Percentiles rank a stretch among this genome's conserved stretches.
These are phyloP conservation scores for Phytopythium chamaehyphon DNA, from an alignment of 352 stramenopile species.

Conservation along the genomic window DNA sequence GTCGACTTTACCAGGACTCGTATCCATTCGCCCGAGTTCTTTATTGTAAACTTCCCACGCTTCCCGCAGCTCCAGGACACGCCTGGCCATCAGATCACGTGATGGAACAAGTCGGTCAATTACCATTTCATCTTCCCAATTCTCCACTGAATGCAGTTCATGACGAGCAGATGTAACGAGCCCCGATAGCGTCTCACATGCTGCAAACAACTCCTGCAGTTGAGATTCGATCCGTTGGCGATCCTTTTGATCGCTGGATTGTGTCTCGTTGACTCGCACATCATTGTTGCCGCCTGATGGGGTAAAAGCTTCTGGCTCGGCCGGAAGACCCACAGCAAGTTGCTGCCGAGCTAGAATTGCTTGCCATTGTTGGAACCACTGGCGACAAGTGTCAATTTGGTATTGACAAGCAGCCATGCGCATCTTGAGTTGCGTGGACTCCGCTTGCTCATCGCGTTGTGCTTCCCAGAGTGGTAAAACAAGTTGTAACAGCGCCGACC, in stretches of 20 bases:
- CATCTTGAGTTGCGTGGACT: conserved; percentile 2
- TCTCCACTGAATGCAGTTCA: conserved; percentile 15
- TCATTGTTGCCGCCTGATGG: conserved; percentile 4
- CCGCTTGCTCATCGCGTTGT: not conserved
- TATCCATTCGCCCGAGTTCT: not conserved
- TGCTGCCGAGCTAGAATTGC: conserved; percentile 20
- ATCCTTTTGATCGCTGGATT: not conserved
- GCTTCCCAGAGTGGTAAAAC: not conserved
- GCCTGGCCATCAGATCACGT: conserved; percentile 17
- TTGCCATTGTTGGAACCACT: conserved; percentile 9
- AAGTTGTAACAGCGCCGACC: conserved; percentile 12
- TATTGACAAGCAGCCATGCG: conserved; percentile 7
- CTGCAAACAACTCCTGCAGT: conserved; percentile 35
- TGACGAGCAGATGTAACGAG: conserved; percentile 40
- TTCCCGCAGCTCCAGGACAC: conserved; percentile 18
- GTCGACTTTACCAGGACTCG: not conserved
- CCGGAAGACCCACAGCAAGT: conserved; percentile 6
- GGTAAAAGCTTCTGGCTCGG: conserved; percentile 2
- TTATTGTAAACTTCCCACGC: conserved; percentile 22
- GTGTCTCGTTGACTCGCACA: not conserved
- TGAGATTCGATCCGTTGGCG: conserved; percentile 7
- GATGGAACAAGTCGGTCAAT: conserved; percentile 7
- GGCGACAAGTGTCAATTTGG: not conserved
- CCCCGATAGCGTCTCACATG: conserved; percentile 49
- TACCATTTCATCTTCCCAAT: not conserved